Conservation (phyloP, 805 yeast genomes). For the Candida orba region DNA sequence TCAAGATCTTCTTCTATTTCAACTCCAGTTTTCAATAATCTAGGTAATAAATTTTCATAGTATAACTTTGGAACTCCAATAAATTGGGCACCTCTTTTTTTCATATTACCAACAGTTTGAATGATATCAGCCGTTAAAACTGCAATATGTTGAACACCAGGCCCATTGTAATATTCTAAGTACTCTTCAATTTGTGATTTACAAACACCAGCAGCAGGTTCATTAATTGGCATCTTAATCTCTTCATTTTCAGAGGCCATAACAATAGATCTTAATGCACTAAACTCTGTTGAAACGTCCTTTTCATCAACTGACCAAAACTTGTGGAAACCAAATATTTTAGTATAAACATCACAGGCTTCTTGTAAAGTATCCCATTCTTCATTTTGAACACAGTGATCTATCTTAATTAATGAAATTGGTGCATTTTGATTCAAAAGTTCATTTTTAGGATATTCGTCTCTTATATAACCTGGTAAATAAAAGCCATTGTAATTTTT, state of each 20-base stretch:
- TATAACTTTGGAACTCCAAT: slow-evolving; percentile 52
- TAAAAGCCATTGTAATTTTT: slow-evolving; percentile 32
- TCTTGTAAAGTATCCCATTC: slow-evolving; percentile 58
- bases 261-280: slow-evolving; percentile 68
- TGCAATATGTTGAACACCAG: slow-evolving; percentile 84
- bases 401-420: slow-evolving; percentile 42
- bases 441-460: background rate
- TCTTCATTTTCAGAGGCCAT: slow-evolving; percentile 62
- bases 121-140: slow-evolving; percentile 56
- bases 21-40: slow-evolving; percentile 39
- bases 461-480: slow-evolving; percentile 40
- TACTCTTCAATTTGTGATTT: slow-evolving; percentile 81
- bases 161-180: slow-evolving; percentile 64
- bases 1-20: slow-evolving; percentile 46
- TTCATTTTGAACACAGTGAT: slow-evolving; percentile 78
- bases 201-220: slow-evolving; percentile 64
- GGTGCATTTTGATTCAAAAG: slow-evolving; percentile 23
- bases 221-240: slow-evolving; percentile 78
- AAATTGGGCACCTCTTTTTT: slow-evolving; percentile 61
- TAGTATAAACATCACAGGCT: slow-evolving; percentile 53
- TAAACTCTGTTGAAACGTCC: slow-evolving; percentile 60
- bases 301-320: slow-evolving; percentile 83
- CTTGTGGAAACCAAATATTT: slow-evolving; percentile 63
- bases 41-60: slow-evolving; percentile 41
- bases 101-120: slow-evolving; percentile 44